Evolutionary conservation across 768 basidiomycete genomes (phyloP).

Genomic region (Auricularia heimuer): DNA sequence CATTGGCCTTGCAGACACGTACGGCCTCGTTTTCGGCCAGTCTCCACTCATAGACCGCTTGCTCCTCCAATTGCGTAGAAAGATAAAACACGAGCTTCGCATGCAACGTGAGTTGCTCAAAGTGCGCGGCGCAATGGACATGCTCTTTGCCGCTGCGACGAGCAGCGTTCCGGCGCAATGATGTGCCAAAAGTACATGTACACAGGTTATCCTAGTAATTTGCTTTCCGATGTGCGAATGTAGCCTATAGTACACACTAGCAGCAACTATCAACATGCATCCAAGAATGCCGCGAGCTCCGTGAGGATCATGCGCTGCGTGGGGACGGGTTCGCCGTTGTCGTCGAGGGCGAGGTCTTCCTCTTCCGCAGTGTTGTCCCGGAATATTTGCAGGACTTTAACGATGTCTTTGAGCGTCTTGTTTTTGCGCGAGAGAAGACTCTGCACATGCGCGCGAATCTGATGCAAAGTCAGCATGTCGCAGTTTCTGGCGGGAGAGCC

Average conservation of each 20-base stretch:
- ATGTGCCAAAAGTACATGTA: background rate
- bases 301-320: constrained; percentile 61
- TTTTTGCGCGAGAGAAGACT: constrained; percentile 70
- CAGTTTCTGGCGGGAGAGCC: no score
- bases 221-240: background rate
- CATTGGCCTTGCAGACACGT: constrained; percentile 58
- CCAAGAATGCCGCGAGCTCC: constrained; percentile 56
- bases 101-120: constrained; percentile 83
- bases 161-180: background rate
- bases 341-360: constrained; percentile 18
- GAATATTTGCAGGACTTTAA: constrained; percentile 61
- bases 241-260: constrained; percentile 8
- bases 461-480: background rate
- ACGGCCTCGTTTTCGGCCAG: constrained; percentile 83
- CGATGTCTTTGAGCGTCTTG: constrained; percentile 59
- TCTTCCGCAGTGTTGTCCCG: constrained; percentile 62
- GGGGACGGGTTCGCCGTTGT: constrained; percentile 29
- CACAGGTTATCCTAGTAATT: background rate
- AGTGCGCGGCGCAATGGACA: constrained; percentile 79
- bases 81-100: constrained; percentile 73
- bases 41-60: constrained; percentile 86
- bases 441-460: constrained; percentile 71
- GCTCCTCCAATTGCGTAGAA: constrained; percentile 70
- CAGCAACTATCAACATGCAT: constrained; percentile 23
- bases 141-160: constrained; percentile 48